Evolutionary conservation across 2,329 filamentous ascomycete genomes (phyloP), one percentile per base, ranked within the genome.

Genomic region (Neonectria ditissima): DNA sequence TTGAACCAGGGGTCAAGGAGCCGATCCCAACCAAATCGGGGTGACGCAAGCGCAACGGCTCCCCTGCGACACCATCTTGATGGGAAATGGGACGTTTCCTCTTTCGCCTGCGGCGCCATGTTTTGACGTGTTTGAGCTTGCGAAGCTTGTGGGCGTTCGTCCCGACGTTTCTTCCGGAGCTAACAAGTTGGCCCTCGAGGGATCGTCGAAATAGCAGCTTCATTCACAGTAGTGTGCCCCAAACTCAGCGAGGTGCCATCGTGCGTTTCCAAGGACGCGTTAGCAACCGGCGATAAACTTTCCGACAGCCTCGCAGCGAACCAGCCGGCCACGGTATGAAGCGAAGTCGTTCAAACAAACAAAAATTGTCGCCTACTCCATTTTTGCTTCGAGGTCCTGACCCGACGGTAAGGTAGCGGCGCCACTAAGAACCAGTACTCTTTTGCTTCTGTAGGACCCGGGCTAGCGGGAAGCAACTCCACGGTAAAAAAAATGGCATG

Each of bases 21-120:
- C 39, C 61, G 70, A 72, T 71, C 68, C 56, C 59, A 72, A 51
- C 69, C 68, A 28, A 48, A 69, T 71, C 55, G 57, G 59, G 34
- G 65, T 52, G 55, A 62, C 52, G 59, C 58, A 60, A 65, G 51
- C 37, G 60, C 68, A 68, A 66, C 70, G 63, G 52, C 57, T 65
- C 55, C 68, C 68, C 62, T 72, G 68, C 50, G 58, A 64, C 52
- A 43, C 65, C 61, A 71, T 66, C 60, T 55, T 44, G 47, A 55
- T 56, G 43, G 51, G 52, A 69, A 70, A 63, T 62, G 62, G 59
- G 59, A 47, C 54, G 54, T 65, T 66, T 65, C 66, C 59, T 47
- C 48, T 67, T 61, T 60, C 50, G 66, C 41, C 50, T 34, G 53
- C 55, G 59, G 28, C 52, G 56, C 52, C 50, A 58, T 65, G 53